Evolutionary conservation across 148 eudicot species (phyloP).

Genomic region (Rhododendron molle): DNA sequence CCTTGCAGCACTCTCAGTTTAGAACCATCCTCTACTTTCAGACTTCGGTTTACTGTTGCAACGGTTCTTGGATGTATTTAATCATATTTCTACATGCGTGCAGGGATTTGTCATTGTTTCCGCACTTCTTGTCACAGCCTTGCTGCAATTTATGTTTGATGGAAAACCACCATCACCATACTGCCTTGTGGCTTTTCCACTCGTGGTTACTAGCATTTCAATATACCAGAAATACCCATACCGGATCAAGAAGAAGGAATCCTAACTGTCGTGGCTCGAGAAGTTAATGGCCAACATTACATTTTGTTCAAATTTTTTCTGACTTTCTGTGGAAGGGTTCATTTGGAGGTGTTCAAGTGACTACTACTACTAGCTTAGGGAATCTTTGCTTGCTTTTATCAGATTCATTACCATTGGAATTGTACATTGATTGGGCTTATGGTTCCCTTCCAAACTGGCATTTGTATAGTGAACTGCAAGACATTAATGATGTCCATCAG

Average conservation of each 20-base stretch:
- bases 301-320: neutral
- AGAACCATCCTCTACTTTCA: neutral
- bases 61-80: neutral
- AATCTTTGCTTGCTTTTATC: neutral
- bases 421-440: neutral
- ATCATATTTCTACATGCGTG: slow-evolving; percentile 21
- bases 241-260: slow-evolving; percentile 68
- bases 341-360: neutral
- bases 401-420: neutral
- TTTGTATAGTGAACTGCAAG: neutral
- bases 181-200: slow-evolving; percentile 86
- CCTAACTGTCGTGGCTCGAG: neutral
- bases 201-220: slow-evolving; percentile 79
- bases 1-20: neutral
- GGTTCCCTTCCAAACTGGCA: neutral
- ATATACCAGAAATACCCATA: slow-evolving; percentile 93
- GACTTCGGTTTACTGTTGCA: neutral
- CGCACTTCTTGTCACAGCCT: slow-evolving; percentile 89
- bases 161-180: slow-evolving; percentile 80
- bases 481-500: neutral
- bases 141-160: slow-evolving; percentile 81
- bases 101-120: slow-evolving; percentile 99
- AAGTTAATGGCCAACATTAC: neutral
- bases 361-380: neutral
- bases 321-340: neutral